A percentile compares a stretch with the other conserved stretches of the same genome.
These are phyloP conservation scores for Daldinia caldariorum DNA, from an alignment of 495 filamentous ascomycete genomes.

Conservation along the genomic window DNA sequence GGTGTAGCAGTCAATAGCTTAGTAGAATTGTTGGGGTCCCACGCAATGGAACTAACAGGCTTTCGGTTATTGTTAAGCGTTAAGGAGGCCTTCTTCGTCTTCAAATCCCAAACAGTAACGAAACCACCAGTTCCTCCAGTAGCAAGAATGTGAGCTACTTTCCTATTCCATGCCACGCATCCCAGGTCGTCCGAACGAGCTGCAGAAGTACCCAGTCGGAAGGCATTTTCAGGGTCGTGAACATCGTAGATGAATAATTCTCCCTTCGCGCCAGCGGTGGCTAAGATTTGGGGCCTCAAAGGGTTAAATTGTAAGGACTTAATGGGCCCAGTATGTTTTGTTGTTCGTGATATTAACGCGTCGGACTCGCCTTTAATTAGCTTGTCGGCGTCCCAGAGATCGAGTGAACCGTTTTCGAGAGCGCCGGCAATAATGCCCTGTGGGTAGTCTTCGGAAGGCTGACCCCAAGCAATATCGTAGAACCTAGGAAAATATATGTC, in stretches of 20 bases:
- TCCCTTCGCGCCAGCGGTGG: slow-evolving; percentile 91
- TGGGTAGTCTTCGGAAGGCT: slow-evolving; percentile 76
- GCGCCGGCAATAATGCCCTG: slow-evolving; percentile 92
- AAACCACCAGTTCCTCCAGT: slow-evolving; percentile 95
- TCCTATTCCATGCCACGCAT: slow-evolving; percentile 97
- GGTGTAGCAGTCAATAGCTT: slow-evolving; percentile 94
- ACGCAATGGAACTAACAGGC: slow-evolving; percentile 92
- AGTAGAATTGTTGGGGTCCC: slow-evolving; percentile 94
- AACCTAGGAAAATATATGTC: slow-evolving; percentile 68
- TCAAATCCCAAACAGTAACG: slow-evolving; percentile 98
- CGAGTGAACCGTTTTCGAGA: slow-evolving; percentile 94
- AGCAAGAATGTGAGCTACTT: slow-evolving; percentile 94
- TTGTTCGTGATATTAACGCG: slow-evolving; percentile 84
- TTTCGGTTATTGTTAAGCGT: slow-evolving; percentile 96
- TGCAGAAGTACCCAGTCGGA: slow-evolving; percentile 85
- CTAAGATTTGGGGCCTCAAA: slow-evolving; percentile 88
- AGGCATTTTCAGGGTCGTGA: slow-evolving; percentile 86
- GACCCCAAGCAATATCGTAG: slow-evolving; percentile 95
- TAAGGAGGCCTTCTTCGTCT: slow-evolving; percentile 94
- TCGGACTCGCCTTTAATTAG: slow-evolving; percentile 75
- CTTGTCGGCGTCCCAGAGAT: slow-evolving; percentile 94
- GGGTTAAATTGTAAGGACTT: slow-evolving; percentile 98
- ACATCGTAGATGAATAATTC: slow-evolving; percentile 97
- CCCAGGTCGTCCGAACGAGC: slow-evolving; percentile 94
- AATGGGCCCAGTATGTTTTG: slow-evolving; percentile 91